These are phyloP conservation scores for Oenanthe sinensis DNA, from an alignment of 129 eudicot genomes.

Conservation along the genomic window DNA sequence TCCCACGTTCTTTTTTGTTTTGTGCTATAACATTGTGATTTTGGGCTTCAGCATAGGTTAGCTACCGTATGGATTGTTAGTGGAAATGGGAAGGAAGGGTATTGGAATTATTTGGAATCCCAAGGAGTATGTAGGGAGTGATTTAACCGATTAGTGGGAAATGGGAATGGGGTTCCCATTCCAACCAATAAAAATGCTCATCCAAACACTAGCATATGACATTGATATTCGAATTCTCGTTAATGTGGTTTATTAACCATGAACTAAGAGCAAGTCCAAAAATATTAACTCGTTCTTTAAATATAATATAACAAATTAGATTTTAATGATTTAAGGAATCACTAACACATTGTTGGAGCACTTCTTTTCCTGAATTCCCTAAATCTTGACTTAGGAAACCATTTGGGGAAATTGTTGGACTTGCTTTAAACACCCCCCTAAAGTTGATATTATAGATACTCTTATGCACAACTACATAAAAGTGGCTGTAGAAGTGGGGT, in stretches of 20 bases:
- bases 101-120: background rate
- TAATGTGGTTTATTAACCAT: background rate
- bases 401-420: no score
- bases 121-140: background rate
- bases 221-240: background rate
- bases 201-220: background rate
- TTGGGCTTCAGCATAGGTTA: background rate
- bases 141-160: background rate
- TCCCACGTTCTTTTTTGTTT: background rate
- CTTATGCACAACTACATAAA: background rate
- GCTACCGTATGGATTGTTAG: background rate
- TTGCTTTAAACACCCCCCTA: background rate
- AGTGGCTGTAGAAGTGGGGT: background rate
- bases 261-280: no score
- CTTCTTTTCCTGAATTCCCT: no score
- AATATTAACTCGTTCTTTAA: no score
- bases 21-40: background rate
- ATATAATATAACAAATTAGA: no score
- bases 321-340: no score
- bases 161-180: background rate
- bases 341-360: no score
- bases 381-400: no score
- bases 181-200: background rate
- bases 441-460: background rate
- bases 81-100: background rate